Percentiles rank a stretch among this genome's conserved stretches.
Conservation (phyloP, 352 stramenopile species). For the Pythium aquatile region DNA sequence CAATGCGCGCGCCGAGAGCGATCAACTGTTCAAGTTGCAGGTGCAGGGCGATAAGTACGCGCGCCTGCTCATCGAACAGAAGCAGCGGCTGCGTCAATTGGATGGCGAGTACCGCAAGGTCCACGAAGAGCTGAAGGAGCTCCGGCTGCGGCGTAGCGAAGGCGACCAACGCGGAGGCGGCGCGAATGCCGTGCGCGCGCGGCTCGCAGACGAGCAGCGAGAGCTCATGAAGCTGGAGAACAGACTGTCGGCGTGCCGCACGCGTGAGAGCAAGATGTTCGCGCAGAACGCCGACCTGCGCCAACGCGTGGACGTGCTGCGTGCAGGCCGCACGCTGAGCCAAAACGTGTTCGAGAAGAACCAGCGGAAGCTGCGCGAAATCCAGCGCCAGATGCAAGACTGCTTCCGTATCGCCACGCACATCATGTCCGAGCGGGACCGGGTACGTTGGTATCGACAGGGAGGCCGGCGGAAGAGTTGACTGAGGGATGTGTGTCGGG, state of each 20-base stretch:
- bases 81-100: slow-evolving; percentile 62
- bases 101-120: slow-evolving; percentile 72
- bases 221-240: slow-evolving; percentile 83
- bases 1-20: slow-evolving; percentile 64
- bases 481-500: background rate
- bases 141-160: slow-evolving; percentile 61
- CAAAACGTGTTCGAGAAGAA: slow-evolving; percentile 83
- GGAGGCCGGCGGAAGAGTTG: background rate
- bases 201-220: slow-evolving; percentile 70
- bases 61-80: slow-evolving; percentile 63
- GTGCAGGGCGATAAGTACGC: slow-evolving; percentile 80
- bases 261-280: slow-evolving; percentile 73
- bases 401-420: slow-evolving; percentile 64
- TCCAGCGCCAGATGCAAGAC: slow-evolving; percentile 79
- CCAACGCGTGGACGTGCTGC: slow-evolving; percentile 56
- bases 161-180: slow-evolving; percentile 71
- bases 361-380: slow-evolving; percentile 65
- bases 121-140: slow-evolving; percentile 63
- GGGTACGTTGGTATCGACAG: slow-evolving; percentile 28
- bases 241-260: slow-evolving; percentile 64
- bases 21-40: slow-evolving; percentile 83
- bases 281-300: slow-evolving; percentile 56
- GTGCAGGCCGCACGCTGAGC: slow-evolving; percentile 58
- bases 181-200: slow-evolving; percentile 63
- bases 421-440: slow-evolving; percentile 69